These are phyloP conservation scores for Vigna mungo DNA, from an alignment of 306 rosid species.

Conservation along the genomic window DNA sequence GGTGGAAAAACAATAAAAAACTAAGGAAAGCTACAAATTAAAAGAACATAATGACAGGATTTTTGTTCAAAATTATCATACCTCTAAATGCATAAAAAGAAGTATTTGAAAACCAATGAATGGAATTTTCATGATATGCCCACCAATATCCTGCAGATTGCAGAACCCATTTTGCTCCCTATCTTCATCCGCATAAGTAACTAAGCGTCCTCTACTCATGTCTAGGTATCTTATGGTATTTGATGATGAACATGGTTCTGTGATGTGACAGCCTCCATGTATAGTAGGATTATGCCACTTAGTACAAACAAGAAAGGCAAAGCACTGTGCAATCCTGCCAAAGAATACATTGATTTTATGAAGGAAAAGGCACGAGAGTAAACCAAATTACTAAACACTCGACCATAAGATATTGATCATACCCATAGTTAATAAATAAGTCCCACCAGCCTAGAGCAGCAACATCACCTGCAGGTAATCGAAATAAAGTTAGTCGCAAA, in stretches of 20 bases:
- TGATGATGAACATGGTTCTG: slow-evolving; percentile 71
- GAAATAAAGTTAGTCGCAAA: slow-evolving; percentile 33
- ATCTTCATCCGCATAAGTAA: slow-evolving; percentile 72
- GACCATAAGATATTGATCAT: slow-evolving; percentile 40
- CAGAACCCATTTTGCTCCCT: slow-evolving; percentile 61
- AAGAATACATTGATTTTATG: slow-evolving; percentile 42
- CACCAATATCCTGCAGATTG: slow-evolving; percentile 82
- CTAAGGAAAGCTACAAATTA: slow-evolving; percentile 35
- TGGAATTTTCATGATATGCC: slow-evolving; percentile 92
- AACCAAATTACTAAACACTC: slow-evolving; percentile 28
- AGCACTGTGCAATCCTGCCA: slow-evolving; percentile 94
- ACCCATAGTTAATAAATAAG: slow-evolving; percentile 90
- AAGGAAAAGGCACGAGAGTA: slow-evolving; percentile 31
- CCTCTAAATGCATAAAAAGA: slow-evolving; percentile 89
- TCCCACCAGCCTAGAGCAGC: slow-evolving; percentile 98
- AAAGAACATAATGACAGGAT: slow-evolving; percentile 7
- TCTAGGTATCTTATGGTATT: slow-evolving; percentile 65
- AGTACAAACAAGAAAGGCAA: slow-evolving; percentile 95
- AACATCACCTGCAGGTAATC: slow-evolving; percentile 74
- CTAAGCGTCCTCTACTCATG: slow-evolving; percentile 78
- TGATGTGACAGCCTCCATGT: slow-evolving; percentile 67
- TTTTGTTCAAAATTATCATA: slow-evolving; percentile 38
- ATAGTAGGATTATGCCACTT: slow-evolving; percentile 95
- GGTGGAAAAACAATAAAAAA: slow-evolving; percentile 7
- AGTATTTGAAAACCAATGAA: slow-evolving; percentile 74